Conservation (phyloP, 2,329 filamentous ascomycete genomes). For the Aspergillus vadensis region DNA sequence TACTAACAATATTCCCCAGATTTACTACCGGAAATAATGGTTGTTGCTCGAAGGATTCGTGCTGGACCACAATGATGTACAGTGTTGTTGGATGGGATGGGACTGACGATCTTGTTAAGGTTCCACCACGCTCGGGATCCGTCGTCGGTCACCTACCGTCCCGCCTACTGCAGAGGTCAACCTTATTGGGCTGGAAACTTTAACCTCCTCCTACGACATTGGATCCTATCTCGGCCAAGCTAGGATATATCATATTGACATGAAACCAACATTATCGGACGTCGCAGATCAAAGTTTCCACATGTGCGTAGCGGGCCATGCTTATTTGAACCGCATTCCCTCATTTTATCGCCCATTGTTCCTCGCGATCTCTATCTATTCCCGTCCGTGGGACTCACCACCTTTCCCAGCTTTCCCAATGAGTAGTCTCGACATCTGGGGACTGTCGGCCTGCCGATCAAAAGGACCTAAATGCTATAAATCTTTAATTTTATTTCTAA, state of each 20-base stretch:
- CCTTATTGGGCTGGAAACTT: constrained; percentile 33
- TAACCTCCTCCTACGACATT: constrained; percentile 20
- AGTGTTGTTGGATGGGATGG: background rate
- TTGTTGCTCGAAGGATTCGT: background rate
- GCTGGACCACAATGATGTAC: background rate
- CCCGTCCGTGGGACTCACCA: background rate
- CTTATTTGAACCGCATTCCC: constrained; percentile 28
- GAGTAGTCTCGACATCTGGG: background rate
- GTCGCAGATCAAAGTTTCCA: constrained; percentile 20
- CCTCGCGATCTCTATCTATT: background rate
- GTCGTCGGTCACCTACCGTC: background rate
- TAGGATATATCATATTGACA: constrained; percentile 25
- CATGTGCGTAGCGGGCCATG: constrained; percentile 26
- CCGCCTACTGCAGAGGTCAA: background rate
- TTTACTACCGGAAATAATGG: constrained; percentile 52
- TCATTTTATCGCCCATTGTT: background rate
- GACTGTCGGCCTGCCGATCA: background rate
- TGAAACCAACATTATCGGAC: constrained; percentile 11
- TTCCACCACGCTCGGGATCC: background rate
- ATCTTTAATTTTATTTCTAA: background rate
- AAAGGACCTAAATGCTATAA: background rate
- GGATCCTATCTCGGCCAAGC: constrained; percentile 15
- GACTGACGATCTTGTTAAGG: background rate
- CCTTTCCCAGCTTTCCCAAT: background rate
- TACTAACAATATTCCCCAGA: constrained; percentile 28